Conservation (phyloP, 306 rosid genomes). For the Malus asiatica region DNA sequence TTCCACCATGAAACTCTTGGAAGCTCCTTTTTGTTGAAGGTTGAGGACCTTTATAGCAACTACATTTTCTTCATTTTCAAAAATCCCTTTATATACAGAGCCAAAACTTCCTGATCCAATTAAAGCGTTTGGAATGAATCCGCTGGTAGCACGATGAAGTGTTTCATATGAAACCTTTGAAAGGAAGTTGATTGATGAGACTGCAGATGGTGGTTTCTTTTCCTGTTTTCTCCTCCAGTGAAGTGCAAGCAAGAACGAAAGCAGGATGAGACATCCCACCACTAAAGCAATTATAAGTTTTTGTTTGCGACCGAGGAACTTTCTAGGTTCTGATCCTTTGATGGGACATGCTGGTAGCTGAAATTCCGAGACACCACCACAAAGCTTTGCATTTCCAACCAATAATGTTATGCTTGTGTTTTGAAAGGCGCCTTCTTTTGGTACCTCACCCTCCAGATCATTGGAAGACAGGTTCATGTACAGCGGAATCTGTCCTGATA, state of each 20-base stretch:
- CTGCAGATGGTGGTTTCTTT: not conserved
- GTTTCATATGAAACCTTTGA: not conserved
- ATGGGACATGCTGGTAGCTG: conserved; percentile 15
- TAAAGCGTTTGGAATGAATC: conserved; percentile 15
- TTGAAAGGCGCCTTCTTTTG: conserved; percentile 23
- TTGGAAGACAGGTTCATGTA: conserved; percentile 23
- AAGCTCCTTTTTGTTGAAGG: conserved; percentile 35
- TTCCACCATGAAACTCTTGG: conserved; percentile 33
- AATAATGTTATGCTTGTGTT: conserved; percentile 11
- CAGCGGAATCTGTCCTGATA: conserved; percentile 27
- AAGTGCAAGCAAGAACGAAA: not conserved
- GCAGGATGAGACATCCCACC: not conserved
- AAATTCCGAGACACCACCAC: conserved; percentile 16
- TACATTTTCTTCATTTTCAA: not conserved
- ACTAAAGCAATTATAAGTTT: not conserved
- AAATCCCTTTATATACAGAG: conserved; percentile 33
- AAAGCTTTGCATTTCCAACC: conserved; percentile 11
- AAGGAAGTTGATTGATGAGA: not conserved
- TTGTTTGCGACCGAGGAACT: not conserved
- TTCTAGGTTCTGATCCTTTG: not conserved
- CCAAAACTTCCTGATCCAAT: conserved; percentile 33
- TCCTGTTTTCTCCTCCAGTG: not conserved
- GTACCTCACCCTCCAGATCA: conserved; percentile 36
- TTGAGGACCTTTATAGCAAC: conserved; percentile 40
- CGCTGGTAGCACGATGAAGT: conserved; percentile 3